Percentiles rank a stretch among this genome's conserved stretches.
Evolutionary conservation across 768 basidiomycete genomes (phyloP).

Genomic region (Rhodocollybia butyracea): DNA sequence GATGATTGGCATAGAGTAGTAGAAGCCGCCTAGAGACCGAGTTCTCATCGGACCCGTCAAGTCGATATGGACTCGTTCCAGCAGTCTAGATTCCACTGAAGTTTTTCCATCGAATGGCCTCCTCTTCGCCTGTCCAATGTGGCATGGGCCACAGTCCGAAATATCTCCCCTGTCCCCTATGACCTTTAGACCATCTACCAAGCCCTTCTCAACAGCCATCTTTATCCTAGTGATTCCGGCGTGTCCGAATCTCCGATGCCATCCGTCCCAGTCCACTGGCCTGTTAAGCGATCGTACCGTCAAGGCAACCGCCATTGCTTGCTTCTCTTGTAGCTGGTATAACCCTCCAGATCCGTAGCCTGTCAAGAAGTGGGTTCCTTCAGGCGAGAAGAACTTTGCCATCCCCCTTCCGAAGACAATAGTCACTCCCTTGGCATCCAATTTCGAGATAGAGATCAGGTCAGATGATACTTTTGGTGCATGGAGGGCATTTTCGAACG

Average conservation of each 20-base stretch:
- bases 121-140: neutral
- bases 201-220: neutral
- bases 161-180: neutral
- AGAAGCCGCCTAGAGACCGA: neutral
- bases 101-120: neutral
- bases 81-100: neutral
- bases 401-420: conserved; percentile 14
- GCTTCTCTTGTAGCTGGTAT: neutral
- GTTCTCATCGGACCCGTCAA: neutral
- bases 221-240: neutral
- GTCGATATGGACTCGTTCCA: neutral
- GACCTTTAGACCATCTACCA: neutral
- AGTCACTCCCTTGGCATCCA: conserved; percentile 13
- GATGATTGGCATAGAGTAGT: neutral
- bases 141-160: neutral
- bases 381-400: neutral
- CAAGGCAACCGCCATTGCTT: neutral
- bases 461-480: conserved; percentile 23
- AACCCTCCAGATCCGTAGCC: neutral
- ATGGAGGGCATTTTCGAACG: conserved; percentile 20
- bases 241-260: conserved; percentile 23
- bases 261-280: conserved; percentile 16
- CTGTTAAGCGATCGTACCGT: conserved; percentile 13
- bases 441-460: conserved; percentile 18
- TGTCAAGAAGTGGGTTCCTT: neutral